These are phyloP conservation scores for Vaccinium darrowii DNA, from an alignment of 148 eudicot genomes.

Conservation along the genomic window DNA sequence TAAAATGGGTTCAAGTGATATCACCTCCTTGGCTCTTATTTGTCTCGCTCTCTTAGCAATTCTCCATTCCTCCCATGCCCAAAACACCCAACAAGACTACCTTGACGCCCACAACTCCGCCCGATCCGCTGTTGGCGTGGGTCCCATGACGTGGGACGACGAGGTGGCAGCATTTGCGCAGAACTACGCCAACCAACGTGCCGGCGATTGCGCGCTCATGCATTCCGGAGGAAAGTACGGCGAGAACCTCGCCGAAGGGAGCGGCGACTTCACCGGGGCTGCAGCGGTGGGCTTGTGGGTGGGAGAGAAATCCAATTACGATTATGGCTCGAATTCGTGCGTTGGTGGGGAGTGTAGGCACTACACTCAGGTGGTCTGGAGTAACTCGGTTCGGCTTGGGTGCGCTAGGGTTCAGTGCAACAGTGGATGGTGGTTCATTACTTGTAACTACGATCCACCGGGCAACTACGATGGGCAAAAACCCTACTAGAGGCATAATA, in stretches of 20 bases:
- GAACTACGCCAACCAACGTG: constrained; percentile 15
- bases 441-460: constrained; percentile 23
- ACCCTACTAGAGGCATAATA: neutral
- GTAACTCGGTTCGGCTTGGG: constrained; percentile 17
- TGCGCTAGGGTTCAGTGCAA: constrained; percentile 23
- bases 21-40: neutral
- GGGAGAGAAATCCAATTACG: constrained; percentile 14
- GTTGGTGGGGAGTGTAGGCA: constrained; percentile 13
- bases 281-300: constrained; percentile 29
- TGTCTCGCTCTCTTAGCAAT: neutral
- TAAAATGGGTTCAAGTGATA: neutral
- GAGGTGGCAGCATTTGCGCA: constrained; percentile 23
- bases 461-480: constrained; percentile 8
- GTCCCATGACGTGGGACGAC: constrained; percentile 22
- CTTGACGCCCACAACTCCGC: neutral
- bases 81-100: neutral
- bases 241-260: constrained; percentile 33
- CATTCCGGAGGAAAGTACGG: constrained; percentile 26
- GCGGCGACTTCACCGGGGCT: constrained; percentile 9
- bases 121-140: neutral
- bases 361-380: constrained; percentile 32
- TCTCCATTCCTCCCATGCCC: neutral
- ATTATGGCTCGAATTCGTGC: constrained; percentile 19
- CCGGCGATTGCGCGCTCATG: constrained; percentile 8
- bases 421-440: constrained; percentile 11